phyloP scores from a whole-genome alignment of 108 stramenopile species.

The Cyclotella choctawhatcheeana region DNA sequence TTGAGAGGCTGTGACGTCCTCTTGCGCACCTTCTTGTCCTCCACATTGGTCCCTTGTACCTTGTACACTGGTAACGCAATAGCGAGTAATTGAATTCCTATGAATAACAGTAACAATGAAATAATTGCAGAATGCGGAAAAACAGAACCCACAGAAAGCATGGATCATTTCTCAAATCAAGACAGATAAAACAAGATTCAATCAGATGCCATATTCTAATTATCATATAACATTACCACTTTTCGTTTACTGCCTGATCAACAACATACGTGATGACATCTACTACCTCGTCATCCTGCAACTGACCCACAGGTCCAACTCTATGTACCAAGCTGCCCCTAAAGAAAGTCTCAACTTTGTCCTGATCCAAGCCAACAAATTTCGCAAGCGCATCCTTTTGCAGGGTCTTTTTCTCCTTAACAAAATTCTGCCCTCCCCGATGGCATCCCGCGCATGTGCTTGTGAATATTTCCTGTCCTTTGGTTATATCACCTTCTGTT shows the following conservation, averaged over 20 bases:
- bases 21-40: too few relatives aligned
- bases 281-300: constrained; percentile 27
- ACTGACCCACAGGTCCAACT: constrained; percentile 16
- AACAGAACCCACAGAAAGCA: too few relatives aligned
- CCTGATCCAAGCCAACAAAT: constrained; percentile 32
- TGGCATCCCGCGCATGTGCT: constrained; percentile 43
- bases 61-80: too few relatives aligned
- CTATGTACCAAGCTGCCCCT: constrained; percentile 23
- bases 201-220: too few relatives aligned
- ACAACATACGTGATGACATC: constrained; percentile 42
- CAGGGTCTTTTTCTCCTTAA: constrained; percentile 41
- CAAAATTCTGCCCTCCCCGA: constrained; percentile 43
- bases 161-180: too few relatives aligned
- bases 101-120: too few relatives aligned
- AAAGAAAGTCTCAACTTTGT: constrained; percentile 14
- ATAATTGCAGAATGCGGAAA: too few relatives aligned
- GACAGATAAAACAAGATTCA: too few relatives aligned
- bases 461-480: constrained; percentile 31
- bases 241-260: constrained; percentile 40
- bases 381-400: constrained; percentile 46
- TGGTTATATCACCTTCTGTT: constrained; percentile 29
- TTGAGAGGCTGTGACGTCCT: too few relatives aligned
- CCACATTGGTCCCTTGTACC: too few relatives aligned
- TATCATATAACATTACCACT: too few relatives aligned
- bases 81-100: too few relatives aligned